A percentile compares a stretch with the other conserved stretches of the same genome.
Evolutionary conservation across 2,329 filamentous ascomycete genomes (phyloP).

Genomic region (Nannizzia gypsea): DNA sequence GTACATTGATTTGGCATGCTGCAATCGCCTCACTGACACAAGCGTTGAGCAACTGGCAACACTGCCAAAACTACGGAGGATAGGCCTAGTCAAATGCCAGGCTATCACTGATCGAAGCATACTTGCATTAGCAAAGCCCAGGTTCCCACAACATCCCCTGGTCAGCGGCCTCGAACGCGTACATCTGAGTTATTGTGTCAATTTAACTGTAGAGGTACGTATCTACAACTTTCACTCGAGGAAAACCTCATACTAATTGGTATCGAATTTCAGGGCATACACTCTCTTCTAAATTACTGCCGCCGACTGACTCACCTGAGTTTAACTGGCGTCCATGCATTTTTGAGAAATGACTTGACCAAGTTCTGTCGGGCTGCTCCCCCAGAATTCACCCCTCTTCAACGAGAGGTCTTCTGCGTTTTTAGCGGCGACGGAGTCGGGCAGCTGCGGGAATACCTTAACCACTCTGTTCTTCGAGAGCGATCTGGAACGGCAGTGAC

Average conservation of each 20-base stretch:
- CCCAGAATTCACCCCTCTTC: conserved; percentile 84
- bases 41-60: conserved; percentile 75
- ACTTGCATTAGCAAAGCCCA: conserved; percentile 61
- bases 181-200: conserved; percentile 88
- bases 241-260: conserved; percentile 10
- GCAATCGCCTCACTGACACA: conserved; percentile 71
- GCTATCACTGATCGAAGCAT: conserved; percentile 86
- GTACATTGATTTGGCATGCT: conserved; percentile 97
- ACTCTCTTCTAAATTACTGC: conserved; percentile 78
- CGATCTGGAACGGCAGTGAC: conserved; percentile 32
- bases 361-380: conserved; percentile 79
- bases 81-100: conserved; percentile 87
- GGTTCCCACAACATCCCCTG: conserved; percentile 43
- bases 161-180: conserved; percentile 74
- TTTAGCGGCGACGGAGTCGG: conserved; percentile 81
- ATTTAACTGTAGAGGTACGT: conserved; percentile 64
- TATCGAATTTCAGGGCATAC: conserved; percentile 57
- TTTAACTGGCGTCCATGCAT: conserved; percentile 84
- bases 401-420: conserved; percentile 91
- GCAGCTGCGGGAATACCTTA: conserved; percentile 66
- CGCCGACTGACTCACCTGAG: conserved; percentile 87
- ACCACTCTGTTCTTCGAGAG: conserved; percentile 32
- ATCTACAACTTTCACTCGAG: not conserved
- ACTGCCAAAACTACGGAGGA: conserved; percentile 84
- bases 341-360: conserved; percentile 73